Evolutionary conservation across 208 protist genomes (phyloP), one percentile per base, ranked within the genome.

Genomic region (Angomonas ambiguus): DNA sequence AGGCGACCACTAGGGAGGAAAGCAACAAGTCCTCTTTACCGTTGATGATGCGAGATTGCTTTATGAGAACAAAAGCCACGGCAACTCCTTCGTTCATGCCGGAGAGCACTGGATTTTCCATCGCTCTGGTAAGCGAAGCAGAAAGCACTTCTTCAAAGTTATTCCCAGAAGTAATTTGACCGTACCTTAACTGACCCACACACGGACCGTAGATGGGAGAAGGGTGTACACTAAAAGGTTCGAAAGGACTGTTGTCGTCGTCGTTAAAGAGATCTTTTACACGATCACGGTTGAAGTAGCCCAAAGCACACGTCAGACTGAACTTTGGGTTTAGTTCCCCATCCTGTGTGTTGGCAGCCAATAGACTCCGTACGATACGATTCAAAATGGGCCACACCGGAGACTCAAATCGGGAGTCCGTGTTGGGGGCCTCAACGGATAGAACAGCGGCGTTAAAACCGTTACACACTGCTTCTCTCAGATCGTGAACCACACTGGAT

Each of bases 171-270:
- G 75, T 84, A 35, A 93, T 69, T 51, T 64, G 62, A 31, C 70
- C 62, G 62, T 91, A 91, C 22, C 51, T 74, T 41, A 93, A 67
- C 49, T 91, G 76, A 56, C 59, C 72, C 11, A 93, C 67, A 11
- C 82, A 80, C 1, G 87, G 84, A 8, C 87, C 87, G 71, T 82
- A 87, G 38, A 93, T 89, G 5, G 87, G 87, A 3, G 87, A 93
- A 3, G 87, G 82, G 58, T 86, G 76, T 25, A 93, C 73, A 18
- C 57, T 61, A 2, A 91, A 61, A 48, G 72, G 72, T 55, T 85
- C 76, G 67, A 93, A 91, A 3, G 61, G 59, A 24, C 20, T 74
- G 16, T 55, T 56, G 1, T 69, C 71, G n/a, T 67, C 59, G 31
- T 67, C 58, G 35, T 58, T 62, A 16, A 87, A 73, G 42, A 93